These are phyloP conservation scores for Acanthamoeba sp. DNA, from an alignment of 208 protist genomes.

Conservation along the genomic window DNA sequence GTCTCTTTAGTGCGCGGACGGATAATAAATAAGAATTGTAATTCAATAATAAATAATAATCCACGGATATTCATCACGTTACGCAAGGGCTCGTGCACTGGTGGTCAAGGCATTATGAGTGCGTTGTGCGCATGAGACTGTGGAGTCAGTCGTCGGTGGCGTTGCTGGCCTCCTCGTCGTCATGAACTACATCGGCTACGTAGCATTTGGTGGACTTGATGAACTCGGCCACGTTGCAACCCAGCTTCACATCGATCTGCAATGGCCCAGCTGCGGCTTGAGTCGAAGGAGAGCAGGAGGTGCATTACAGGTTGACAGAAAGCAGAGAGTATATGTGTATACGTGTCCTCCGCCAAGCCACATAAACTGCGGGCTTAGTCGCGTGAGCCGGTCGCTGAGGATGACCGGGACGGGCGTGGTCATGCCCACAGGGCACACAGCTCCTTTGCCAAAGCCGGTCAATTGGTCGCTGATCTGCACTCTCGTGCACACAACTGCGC, in stretches of 20 bases:
- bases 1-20: too few relatives aligned
- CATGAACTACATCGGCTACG: slow-evolving; percentile 48
- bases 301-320: not conserved
- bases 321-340: not conserved
- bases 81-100: too few relatives aligned
- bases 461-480: slow-evolving; percentile 11
- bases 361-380: slow-evolving; percentile 72
- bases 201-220: slow-evolving; percentile 31
- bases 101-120: too few relatives aligned
- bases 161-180: not conserved
- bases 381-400: slow-evolving; percentile 46
- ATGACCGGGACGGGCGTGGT: slow-evolving; percentile 68
- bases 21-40: too few relatives aligned
- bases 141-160: not conserved
- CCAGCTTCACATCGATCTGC: slow-evolving; percentile 72
- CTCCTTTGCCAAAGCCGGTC: slow-evolving; percentile 72
- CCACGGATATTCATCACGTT: too few relatives aligned
- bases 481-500: not conserved
- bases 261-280: too few relatives aligned
- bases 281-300: not conserved
- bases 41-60: too few relatives aligned
- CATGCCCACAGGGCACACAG: slow-evolving; percentile 66
- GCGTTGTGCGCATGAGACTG: too few relatives aligned
- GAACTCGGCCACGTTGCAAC: slow-evolving; percentile 61
- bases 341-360: slow-evolving; percentile 78